phyloP scores from a whole-genome alignment of 2,329 filamentous ascomycete genomes.

The Scopulariopsis brevicaulis region DNA sequence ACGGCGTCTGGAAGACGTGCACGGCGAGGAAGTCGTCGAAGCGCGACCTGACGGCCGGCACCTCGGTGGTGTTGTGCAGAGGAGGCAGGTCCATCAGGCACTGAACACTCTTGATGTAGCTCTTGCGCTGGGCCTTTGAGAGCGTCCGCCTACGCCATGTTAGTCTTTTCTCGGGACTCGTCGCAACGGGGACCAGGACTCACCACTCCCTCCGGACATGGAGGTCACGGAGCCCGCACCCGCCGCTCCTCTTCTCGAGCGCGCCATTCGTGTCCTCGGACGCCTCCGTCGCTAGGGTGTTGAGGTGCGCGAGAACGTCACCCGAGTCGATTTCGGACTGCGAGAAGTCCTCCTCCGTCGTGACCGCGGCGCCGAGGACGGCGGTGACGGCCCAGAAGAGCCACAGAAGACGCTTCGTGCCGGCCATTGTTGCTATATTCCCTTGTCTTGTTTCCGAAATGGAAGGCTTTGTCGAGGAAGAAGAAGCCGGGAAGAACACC shows the following conservation, averaged over 20 bases:
- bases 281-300: background rate
- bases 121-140: conserved; percentile 9
- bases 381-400: conserved; percentile 1
- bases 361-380: conserved; percentile 1
- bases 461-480: background rate
- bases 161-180: background rate
- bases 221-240: background rate
- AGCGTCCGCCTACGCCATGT: conserved; percentile 8
- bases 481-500: background rate
- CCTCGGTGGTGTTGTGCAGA: conserved; percentile 6
- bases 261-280: background rate
- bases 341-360: conserved; percentile 1
- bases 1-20: conserved; percentile 12
- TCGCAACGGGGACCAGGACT: background rate
- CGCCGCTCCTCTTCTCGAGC: background rate
- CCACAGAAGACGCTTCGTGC: conserved; percentile 1
- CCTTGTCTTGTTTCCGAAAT: background rate
- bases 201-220: conserved; percentile 3
- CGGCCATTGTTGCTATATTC: background rate
- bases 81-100: conserved; percentile 11
- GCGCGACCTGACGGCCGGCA: conserved; percentile 9
- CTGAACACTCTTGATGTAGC: conserved; percentile 12
- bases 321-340: conserved; percentile 2
- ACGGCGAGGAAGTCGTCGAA: conserved; percentile 15
- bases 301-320: background rate